Conservation (phyloP, 2,329 filamentous ascomycete genomes). For the Cladobotryum mycophilum region DNA sequence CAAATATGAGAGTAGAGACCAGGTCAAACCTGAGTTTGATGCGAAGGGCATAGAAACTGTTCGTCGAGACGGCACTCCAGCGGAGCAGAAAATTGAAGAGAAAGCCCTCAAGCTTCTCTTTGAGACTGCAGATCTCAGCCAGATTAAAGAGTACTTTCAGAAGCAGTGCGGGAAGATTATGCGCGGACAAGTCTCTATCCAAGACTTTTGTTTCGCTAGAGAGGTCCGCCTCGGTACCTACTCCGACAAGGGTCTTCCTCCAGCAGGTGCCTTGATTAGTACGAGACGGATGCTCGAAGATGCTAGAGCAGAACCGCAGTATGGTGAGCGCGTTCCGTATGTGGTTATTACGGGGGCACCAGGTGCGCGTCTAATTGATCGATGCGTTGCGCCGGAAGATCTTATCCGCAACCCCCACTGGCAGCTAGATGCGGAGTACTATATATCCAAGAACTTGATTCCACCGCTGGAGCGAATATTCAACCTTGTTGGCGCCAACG, state of each 20-base stretch:
- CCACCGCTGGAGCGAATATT: slow-evolving; percentile 94
- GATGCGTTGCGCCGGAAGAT: slow-evolving; percentile 82
- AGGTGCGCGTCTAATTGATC: slow-evolving; percentile 76
- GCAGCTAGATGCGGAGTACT: slow-evolving; percentile 89
- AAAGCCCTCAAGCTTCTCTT: slow-evolving; percentile 85
- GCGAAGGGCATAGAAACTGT: slow-evolving; percentile 99
- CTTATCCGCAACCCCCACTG: slow-evolving; percentile 70
- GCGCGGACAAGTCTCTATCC: slow-evolving; percentile 77
- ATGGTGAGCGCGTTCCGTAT: slow-evolving; percentile 91
- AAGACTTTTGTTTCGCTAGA: slow-evolving; percentile 92
- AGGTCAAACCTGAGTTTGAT: slow-evolving; percentile 81
- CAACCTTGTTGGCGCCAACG: slow-evolving; percentile 88
- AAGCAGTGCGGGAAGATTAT: slow-evolving; percentile 88
- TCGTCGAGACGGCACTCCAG: slow-evolving; percentile 86
- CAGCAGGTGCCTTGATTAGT: slow-evolving; percentile 83
- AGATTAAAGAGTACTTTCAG: slow-evolving; percentile 87
- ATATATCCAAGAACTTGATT: slow-evolving; percentile 92
- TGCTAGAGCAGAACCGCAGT: slow-evolving; percentile 81
- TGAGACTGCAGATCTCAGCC: slow-evolving; percentile 78
- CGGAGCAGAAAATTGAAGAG: slow-evolving; percentile 95
- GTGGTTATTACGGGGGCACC: slow-evolving; percentile 87
- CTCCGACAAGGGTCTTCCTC: slow-evolving; percentile 65
- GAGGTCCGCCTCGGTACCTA: slow-evolving; percentile 91
- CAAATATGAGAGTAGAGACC: slow-evolving; percentile 78
- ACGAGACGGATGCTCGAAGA: slow-evolving; percentile 82